Percentiles rank a stretch among this genome's conserved stretches.
These are phyloP conservation scores for Phytopythium vexans DNA, from an alignment of 352 stramenopile genomes.

Conservation along the genomic window DNA sequence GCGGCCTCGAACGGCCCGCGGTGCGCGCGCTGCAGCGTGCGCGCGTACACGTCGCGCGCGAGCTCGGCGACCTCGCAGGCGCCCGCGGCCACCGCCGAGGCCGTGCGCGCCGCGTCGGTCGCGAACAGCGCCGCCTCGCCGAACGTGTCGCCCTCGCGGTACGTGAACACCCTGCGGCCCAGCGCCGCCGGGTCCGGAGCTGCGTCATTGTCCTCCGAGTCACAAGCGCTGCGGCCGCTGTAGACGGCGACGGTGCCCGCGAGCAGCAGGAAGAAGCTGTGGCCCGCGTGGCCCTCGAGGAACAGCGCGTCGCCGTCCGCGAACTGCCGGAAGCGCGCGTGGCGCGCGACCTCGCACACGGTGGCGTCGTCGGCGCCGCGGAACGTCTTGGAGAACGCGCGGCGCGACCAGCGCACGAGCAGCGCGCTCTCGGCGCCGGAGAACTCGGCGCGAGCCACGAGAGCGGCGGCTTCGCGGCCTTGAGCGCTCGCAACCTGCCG, in stretches of 20 bases:
- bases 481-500: conserved; percentile 11
- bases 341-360: conserved; percentile 37
- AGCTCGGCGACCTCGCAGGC: conserved; percentile 46
- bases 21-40: conserved; percentile 46
- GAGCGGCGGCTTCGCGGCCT: conserved; percentile 2
- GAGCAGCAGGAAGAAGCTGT: conserved; percentile 56
- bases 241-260: conserved; percentile 52
- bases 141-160: conserved; percentile 44
- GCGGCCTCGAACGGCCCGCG: conserved; percentile 42
- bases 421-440: conserved; percentile 30
- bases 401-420: conserved; percentile 33
- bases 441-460: conserved; percentile 16
- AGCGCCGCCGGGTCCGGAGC: conserved; percentile 17
- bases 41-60: conserved; percentile 38
- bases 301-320: conserved; percentile 48
- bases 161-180: conserved; percentile 45
- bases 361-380: conserved; percentile 30
- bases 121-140: conserved; percentile 58
- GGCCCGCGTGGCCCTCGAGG: conserved; percentile 48
- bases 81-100: conserved; percentile 43
- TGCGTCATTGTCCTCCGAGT: too few relatives aligned
- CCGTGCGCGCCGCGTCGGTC: conserved; percentile 41
- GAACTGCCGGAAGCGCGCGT: conserved; percentile 37
- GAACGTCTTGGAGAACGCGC: conserved; percentile 47
- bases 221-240: too few relatives aligned